Evolutionary conservation across 768 basidiomycete genomes (phyloP).

Genomic region (Tephrocybe sp.): DNA sequence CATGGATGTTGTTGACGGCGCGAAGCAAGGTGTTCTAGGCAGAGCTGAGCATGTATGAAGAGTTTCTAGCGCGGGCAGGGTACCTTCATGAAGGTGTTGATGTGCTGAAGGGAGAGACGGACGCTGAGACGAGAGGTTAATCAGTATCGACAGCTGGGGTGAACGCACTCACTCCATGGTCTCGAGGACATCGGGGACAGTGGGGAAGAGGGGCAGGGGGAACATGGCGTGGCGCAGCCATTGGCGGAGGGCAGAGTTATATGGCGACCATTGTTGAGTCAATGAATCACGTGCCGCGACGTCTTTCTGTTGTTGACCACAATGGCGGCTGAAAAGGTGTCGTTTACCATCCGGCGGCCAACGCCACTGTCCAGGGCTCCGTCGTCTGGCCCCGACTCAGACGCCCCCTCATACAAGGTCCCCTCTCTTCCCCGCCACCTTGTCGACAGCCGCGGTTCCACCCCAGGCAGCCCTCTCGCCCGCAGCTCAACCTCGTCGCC

Average conservation of each 20-base stretch:
- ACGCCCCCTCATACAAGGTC: slow-evolving; percentile 51
- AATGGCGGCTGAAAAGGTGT: slow-evolving; percentile 48
- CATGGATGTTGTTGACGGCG: slow-evolving; percentile 23
- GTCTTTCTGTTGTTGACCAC: slow-evolving; percentile 10
- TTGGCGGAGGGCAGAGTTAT: background rate
- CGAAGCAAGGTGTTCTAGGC: slow-evolving; percentile 27
- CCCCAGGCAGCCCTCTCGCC: slow-evolving; percentile 56
- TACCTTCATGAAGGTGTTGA: slow-evolving; percentile 31
- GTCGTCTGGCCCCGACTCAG: slow-evolving; percentile 67
- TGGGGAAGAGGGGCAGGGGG: slow-evolving; percentile 25
- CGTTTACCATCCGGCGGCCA: slow-evolving; percentile 85
- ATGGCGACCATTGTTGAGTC: background rate
- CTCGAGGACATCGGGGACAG: slow-evolving; percentile 20
- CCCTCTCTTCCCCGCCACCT: slow-evolving; percentile 65
- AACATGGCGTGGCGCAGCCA: slow-evolving; percentile 11
- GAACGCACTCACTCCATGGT: slow-evolving; percentile 21
- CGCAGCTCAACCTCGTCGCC: slow-evolving; percentile 52
- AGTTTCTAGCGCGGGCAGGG: background rate
- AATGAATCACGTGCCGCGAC: slow-evolving; percentile 10
- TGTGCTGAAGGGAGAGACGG: slow-evolving; percentile 18
- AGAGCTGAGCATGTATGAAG: background rate
- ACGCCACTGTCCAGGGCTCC: slow-evolving; percentile 62
- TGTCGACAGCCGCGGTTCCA: slow-evolving; percentile 33
- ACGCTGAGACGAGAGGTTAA: slow-evolving; percentile 7
- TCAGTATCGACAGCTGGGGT: background rate